Evolutionary conservation across 371 early-diverging fungal genomes (phyloP).

Genomic region (Mucor piriformis): DNA sequence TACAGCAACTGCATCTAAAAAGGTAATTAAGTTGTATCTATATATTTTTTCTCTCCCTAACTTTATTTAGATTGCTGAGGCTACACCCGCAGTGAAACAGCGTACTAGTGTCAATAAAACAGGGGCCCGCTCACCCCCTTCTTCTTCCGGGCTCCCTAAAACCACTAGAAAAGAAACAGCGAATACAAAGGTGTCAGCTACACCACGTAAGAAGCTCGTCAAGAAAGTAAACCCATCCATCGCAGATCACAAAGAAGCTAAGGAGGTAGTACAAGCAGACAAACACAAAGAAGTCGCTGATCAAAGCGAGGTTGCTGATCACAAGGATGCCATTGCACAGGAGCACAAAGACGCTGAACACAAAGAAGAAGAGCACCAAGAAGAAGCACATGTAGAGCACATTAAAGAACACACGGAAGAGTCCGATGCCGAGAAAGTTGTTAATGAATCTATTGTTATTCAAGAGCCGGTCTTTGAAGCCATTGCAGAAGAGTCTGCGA

Average conservation of each 20-base stretch:
- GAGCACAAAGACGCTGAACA: no score
- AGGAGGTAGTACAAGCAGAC: background rate
- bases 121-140: slow-evolving; percentile 6
- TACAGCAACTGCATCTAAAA: slow-evolving; percentile 8
- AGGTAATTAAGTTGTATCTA: slow-evolving; percentile 5
- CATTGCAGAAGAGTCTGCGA: no score
- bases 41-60: background rate
- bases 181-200: slow-evolving; percentile 2
- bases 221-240: background rate
- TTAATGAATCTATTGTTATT: background rate
- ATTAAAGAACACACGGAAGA: slow-evolving; percentile 3
- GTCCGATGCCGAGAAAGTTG: background rate
- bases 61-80: background rate
- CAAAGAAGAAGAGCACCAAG: background rate
- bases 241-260: background rate
- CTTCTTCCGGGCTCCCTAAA: slow-evolving; percentile 6
- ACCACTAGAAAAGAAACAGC: slow-evolving; percentile 13
- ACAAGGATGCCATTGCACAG: background rate
- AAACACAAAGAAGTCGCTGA: background rate
- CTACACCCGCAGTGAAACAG: background rate
- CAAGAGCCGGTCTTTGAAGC: no score
- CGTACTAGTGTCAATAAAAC: background rate
- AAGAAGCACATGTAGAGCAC: background rate
- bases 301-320: background rate
- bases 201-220: slow-evolving; percentile 4